Conservation (phyloP, 164 flowering plant species). For the Cinnamomum chago region DNA sequence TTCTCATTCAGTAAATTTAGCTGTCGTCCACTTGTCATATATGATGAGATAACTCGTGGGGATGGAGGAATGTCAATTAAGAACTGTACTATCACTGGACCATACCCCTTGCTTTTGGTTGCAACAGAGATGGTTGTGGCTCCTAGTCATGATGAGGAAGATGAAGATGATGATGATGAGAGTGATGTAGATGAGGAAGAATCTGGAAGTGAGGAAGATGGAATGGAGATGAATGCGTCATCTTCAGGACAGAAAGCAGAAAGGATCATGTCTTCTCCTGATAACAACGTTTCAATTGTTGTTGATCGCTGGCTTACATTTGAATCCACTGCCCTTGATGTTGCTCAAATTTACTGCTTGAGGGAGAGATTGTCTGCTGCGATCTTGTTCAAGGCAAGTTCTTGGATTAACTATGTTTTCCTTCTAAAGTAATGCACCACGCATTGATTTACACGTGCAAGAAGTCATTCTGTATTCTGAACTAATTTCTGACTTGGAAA, state of each 20-base stretch:
- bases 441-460: neutral
- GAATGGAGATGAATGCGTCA: constrained; percentile 17
- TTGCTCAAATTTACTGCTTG: constrained; percentile 87
- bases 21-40: constrained; percentile 41
- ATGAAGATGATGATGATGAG: constrained; percentile 26
- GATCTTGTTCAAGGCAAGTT: constrained; percentile 65
- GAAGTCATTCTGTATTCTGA: no score
- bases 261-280: constrained; percentile 71
- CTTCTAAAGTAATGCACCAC: neutral
- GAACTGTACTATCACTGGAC: constrained; percentile 68
- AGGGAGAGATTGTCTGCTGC: constrained; percentile 79
- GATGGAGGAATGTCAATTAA: constrained; percentile 59
- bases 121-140: constrained; percentile 84
- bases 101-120: constrained; percentile 68
- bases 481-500: no score
- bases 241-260: constrained; percentile 31
- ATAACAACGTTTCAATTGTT: constrained; percentile 56
- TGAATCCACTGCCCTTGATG: constrained; percentile 71
- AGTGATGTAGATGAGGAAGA: constrained; percentile 31
- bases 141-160: constrained; percentile 37
- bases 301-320: constrained; percentile 84
- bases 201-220: constrained; percentile 33
- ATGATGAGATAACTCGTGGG: constrained; percentile 84
- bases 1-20: constrained; percentile 24
- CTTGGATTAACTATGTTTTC: neutral